Conservation (phyloP, 2,329 filamentous ascomycete species). For the Plenodomus tracheiphilus region DNA sequence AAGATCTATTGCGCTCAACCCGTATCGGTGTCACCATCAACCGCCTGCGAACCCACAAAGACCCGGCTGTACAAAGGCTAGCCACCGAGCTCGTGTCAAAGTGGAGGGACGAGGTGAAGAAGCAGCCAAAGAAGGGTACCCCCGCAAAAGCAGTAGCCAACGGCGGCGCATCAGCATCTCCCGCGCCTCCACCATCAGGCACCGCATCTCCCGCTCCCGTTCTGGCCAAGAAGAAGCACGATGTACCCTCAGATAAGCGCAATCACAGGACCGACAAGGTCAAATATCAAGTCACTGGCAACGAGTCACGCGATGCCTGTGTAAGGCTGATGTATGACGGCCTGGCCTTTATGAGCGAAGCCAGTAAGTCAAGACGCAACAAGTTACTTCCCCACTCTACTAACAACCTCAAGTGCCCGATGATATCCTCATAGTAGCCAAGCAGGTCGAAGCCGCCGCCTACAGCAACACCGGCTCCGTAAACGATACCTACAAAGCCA, state of each 20-base stretch:
- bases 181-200: slow-evolving; percentile 41
- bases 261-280: slow-evolving; percentile 81
- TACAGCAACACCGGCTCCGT: slow-evolving; percentile 71
- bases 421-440: slow-evolving; percentile 67
- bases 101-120: slow-evolving; percentile 80
- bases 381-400: slow-evolving; percentile 11
- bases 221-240: slow-evolving; percentile 57
- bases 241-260: slow-evolving; percentile 71
- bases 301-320: slow-evolving; percentile 76
- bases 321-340: slow-evolving; percentile 94
- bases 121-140: slow-evolving; percentile 41
- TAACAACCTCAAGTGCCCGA: slow-evolving; percentile 54
- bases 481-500: slow-evolving; percentile 75
- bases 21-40: slow-evolving; percentile 88
- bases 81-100: slow-evolving; percentile 84
- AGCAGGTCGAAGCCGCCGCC: slow-evolving; percentile 77
- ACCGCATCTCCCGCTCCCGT: slow-evolving; percentile 54
- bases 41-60: slow-evolving; percentile 80
- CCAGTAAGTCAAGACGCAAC: slow-evolving; percentile 40
- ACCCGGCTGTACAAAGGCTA: slow-evolving; percentile 69
- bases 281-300: slow-evolving; percentile 74
- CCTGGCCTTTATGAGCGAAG: slow-evolving; percentile 70
- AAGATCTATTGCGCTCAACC: slow-evolving; percentile 89
- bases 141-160: slow-evolving; percentile 27
- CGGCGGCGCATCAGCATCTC: slow-evolving; percentile 34